phyloP scores from a whole-genome alignment of 257 asterid species.

The Plantago ovata region DNA sequence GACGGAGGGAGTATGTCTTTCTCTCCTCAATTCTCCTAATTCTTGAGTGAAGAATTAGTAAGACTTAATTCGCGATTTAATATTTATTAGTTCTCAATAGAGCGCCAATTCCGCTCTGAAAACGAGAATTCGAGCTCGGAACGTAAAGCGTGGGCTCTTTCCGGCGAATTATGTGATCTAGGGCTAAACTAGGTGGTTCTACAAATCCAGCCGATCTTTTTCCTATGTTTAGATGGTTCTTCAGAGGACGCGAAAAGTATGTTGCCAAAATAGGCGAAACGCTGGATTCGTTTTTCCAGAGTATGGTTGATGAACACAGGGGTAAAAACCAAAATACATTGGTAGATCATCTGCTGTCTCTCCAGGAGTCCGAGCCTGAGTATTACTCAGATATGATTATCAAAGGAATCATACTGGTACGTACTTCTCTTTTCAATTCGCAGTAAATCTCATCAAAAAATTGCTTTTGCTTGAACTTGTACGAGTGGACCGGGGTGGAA shows the following conservation, averaged over 20 bases:
- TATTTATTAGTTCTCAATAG: too few species aligned
- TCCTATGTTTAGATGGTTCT: neutral
- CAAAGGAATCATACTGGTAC: neutral
- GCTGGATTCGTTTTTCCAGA: neutral
- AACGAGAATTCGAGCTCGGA: too few species aligned
- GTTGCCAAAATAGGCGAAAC: neutral
- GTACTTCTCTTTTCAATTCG: neutral
- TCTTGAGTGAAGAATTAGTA: too few species aligned
- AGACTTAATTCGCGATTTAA: too few species aligned
- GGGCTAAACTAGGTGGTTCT: neutral
- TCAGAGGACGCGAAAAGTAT: neutral
- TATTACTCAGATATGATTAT: neutral
- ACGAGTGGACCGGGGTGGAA: too few species aligned
- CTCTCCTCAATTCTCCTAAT: too few species aligned
- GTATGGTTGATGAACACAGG: neutral
- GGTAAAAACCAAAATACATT: neutral
- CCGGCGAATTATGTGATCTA: too few species aligned
- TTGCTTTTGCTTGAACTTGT: too few species aligned
- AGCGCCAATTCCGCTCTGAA: too few species aligned
- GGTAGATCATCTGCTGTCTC: neutral
- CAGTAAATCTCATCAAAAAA: too few species aligned
- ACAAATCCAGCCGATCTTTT: neutral
- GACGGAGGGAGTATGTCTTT: too few species aligned
- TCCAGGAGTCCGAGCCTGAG: neutral
- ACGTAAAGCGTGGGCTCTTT: too few species aligned